These are phyloP conservation scores for Gonapodya sp. DNA, from an alignment of 192 early-diverging fungal genomes.

Conservation along the genomic window DNA sequence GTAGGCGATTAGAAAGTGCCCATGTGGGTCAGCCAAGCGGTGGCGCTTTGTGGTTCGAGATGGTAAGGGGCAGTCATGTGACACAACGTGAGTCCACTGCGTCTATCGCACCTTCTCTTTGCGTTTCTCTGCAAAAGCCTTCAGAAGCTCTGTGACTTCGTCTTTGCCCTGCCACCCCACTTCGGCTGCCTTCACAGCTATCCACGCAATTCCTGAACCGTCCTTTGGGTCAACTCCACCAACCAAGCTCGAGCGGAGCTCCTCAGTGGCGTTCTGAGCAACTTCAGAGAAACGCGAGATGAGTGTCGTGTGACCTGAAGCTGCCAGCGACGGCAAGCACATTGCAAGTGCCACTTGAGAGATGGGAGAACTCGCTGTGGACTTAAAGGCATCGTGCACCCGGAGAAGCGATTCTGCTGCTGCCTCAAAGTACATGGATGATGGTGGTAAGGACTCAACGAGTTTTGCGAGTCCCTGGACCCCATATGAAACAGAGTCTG, in stretches of 20 bases:
- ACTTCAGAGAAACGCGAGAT: neutral
- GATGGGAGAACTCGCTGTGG: neutral
- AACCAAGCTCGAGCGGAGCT: neutral
- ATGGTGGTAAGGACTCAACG: neutral
- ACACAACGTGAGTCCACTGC: neutral
- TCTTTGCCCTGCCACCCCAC: neutral
- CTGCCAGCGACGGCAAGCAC: neutral
- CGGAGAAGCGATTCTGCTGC: neutral
- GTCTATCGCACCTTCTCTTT: neutral
- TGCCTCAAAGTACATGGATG: neutral
- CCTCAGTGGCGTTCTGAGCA: neutral
- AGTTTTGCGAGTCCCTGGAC: neutral
- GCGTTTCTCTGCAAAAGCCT: neutral
- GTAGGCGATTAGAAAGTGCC: neutral
- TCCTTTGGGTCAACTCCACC: neutral
- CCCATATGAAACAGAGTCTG: neutral
- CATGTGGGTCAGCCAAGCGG: neutral
- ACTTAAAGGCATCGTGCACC: neutral
- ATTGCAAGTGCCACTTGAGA: neutral
- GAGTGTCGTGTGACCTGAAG: neutral
- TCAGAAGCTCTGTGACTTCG: neutral
- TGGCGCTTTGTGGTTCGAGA: neutral
- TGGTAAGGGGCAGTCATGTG: neutral
- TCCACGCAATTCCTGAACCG: neutral
- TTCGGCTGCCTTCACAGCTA: neutral